phyloP scores from a whole-genome alignment of 495 filamentous ascomycete genomes.

The Wilcoxina mikolae region DNA sequence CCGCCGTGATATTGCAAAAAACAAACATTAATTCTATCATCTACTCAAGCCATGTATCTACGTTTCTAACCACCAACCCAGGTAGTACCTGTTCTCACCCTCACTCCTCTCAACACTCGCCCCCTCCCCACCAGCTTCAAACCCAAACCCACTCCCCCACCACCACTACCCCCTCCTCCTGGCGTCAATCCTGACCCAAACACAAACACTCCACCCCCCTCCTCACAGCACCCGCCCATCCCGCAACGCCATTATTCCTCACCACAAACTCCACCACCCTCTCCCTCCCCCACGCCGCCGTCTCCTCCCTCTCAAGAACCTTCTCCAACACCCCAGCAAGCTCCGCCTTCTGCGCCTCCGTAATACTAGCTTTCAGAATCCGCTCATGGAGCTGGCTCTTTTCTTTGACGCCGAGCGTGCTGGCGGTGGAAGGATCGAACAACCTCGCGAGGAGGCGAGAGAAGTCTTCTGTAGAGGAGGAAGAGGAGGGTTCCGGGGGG shows the following conservation, averaged over 20 bases:
- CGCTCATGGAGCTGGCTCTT: conserved; percentile 10
- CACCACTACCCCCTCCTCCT: too few relatives aligned
- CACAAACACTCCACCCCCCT: conserved; percentile 22
- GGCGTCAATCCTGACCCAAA: too few relatives aligned
- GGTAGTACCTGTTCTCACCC: too few relatives aligned
- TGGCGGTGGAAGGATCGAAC: conserved; percentile 2
- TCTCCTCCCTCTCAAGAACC: conserved; percentile 16
- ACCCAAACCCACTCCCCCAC: too few relatives aligned
- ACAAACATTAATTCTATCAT: too few relatives aligned
- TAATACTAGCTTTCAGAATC: conserved; percentile 8
- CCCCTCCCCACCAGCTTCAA: too few relatives aligned
- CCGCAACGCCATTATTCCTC: conserved; percentile 19
- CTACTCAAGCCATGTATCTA: too few relatives aligned
- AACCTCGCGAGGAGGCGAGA: conserved; percentile 2
- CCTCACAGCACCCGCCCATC: conserved; percentile 23
- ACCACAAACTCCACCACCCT: conserved; percentile 20
- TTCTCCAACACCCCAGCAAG: conserved; percentile 13
- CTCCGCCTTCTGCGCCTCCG: conserved; percentile 10
- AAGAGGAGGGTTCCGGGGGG: neutral
- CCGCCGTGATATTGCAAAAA: too few relatives aligned
- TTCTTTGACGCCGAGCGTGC: conserved; percentile 11
- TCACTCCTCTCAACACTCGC: too few relatives aligned
- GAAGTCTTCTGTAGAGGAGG: conserved; percentile 10
- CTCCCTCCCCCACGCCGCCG: conserved; percentile 3
- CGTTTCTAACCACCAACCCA: too few relatives aligned